These are phyloP conservation scores for Aciculoconidium aculeatum DNA, from an alignment of 805 yeast genomes.

Conservation along the genomic window DNA sequence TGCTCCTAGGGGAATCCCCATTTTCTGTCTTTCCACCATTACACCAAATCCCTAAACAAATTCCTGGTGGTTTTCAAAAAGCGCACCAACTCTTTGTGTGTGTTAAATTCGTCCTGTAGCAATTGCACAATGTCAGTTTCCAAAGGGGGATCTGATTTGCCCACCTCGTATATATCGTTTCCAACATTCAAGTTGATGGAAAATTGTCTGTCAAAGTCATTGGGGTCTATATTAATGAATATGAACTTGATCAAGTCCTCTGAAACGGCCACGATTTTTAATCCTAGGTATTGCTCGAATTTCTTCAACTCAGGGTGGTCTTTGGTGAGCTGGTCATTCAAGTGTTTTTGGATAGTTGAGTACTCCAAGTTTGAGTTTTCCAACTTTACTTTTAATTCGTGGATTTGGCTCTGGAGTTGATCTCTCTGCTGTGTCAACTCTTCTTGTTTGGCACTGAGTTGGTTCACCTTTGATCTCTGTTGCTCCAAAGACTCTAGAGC, in stretches of 20 bases:
- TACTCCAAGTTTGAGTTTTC: constrained; percentile 25
- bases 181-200: constrained; percentile 42
- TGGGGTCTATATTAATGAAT: constrained; percentile 44
- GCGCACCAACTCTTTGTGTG: constrained; percentile 21
- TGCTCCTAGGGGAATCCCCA: no score
- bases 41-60: constrained; percentile 9
- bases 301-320: constrained; percentile 48
- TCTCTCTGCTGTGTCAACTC: constrained; percentile 24
- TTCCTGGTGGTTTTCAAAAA: constrained; percentile 12
- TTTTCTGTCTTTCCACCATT: not conserved
- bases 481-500: constrained; percentile 19
- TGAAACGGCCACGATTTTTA: constrained; percentile 45
- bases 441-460: constrained; percentile 28
- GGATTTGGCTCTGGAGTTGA: constrained; percentile 22
- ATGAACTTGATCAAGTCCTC: constrained; percentile 43
- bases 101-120: constrained; percentile 20
- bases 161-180: constrained; percentile 33
- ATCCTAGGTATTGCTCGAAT: constrained; percentile 51
- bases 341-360: constrained; percentile 23
- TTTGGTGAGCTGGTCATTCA: constrained; percentile 38
- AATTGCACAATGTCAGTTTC: constrained; percentile 10
- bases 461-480: constrained; percentile 31
- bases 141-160: constrained; percentile 34
- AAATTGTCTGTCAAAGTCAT: constrained; percentile 36
- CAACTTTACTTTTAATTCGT: constrained; percentile 26